These are phyloP conservation scores for Ensete ventricosum DNA, from an alignment of 176 grass and related monocot species.

Conservation along the genomic window DNA sequence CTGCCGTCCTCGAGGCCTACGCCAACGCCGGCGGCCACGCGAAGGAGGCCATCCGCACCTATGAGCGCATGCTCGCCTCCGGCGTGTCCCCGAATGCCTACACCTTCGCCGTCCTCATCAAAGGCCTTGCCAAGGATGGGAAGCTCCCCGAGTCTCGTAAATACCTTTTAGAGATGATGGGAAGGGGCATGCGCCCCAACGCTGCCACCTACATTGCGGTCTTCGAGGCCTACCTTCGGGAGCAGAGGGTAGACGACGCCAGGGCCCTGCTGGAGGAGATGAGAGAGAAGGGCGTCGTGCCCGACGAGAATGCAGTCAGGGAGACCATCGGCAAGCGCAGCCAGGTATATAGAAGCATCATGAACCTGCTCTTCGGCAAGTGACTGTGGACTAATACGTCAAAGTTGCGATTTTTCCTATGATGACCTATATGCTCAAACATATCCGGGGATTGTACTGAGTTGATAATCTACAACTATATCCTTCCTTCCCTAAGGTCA, in stretches of 20 bases:
- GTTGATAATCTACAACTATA: background rate
- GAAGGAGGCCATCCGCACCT: slow-evolving; percentile 54
- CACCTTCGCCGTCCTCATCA: slow-evolving; percentile 47
- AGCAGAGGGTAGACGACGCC: slow-evolving; percentile 52
- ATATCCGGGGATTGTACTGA: background rate
- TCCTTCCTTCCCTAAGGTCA: background rate
- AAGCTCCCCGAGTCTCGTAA: slow-evolving; percentile 37
- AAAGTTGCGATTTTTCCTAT: background rate
- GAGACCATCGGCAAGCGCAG: slow-evolving; percentile 54
- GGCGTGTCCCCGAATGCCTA: slow-evolving; percentile 61
- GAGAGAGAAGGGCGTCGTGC: slow-evolving; percentile 58
- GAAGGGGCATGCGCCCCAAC: slow-evolving; percentile 58
- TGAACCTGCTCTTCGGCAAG: slow-evolving; percentile 70
- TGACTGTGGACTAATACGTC: background rate
- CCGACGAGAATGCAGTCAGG: slow-evolving; percentile 53
- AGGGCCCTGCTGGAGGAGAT: slow-evolving; percentile 49
- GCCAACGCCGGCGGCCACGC: slow-evolving; percentile 50
- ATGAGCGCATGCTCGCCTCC: slow-evolving; percentile 63
- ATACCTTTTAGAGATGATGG: slow-evolving; percentile 70
- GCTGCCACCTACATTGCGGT: slow-evolving; percentile 40
- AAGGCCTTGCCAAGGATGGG: slow-evolving; percentile 47
- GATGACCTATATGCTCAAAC: background rate
- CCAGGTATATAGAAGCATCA: slow-evolving; percentile 44
- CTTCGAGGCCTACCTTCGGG: slow-evolving; percentile 55
- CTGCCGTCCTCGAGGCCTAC: slow-evolving; percentile 77